Conservation (phyloP, 768 basidiomycete species). For the Termitomyces sp. region DNA sequence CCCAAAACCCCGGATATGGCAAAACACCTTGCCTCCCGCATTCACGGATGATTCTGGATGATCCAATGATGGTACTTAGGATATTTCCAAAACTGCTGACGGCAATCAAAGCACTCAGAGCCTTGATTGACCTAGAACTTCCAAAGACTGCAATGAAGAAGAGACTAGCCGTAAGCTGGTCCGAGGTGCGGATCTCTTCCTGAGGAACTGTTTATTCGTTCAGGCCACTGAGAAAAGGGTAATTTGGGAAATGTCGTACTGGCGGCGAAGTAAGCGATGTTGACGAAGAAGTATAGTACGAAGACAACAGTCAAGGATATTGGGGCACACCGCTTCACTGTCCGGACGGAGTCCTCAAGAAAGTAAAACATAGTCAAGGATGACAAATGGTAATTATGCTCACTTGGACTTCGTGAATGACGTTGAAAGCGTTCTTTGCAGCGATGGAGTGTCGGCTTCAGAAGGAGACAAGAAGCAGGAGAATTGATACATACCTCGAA, state of each 20-base stretch:
- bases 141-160: constrained; percentile 50
- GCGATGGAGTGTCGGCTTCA: background rate
- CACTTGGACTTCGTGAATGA: constrained; percentile 36
- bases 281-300: constrained; percentile 41
- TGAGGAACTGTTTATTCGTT: constrained; percentile 29
- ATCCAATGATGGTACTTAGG: constrained; percentile 18
- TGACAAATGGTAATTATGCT: background rate
- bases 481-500: constrained; percentile 23
- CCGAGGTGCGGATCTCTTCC: constrained; percentile 34
- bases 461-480: too few relatives aligned
- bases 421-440: constrained; percentile 36
- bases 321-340: constrained; percentile 38
- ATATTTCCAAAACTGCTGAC: constrained; percentile 36
- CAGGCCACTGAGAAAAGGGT: too few relatives aligned
- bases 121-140: constrained; percentile 24
- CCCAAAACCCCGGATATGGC: constrained; percentile 44
- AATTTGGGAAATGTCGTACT: constrained; percentile 13
- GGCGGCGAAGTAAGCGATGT: constrained; percentile 35
- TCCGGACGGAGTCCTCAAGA: constrained; percentile 33
- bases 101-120: constrained; percentile 31
- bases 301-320: constrained; percentile 41
- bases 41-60: constrained; percentile 41
- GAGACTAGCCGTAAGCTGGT: constrained; percentile 39
- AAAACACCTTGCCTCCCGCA: constrained; percentile 46
- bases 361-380: background rate